Base-by-base conservation (phyloP, 768 basidiomycete species). In the Leccinellum albellum region DNA sequence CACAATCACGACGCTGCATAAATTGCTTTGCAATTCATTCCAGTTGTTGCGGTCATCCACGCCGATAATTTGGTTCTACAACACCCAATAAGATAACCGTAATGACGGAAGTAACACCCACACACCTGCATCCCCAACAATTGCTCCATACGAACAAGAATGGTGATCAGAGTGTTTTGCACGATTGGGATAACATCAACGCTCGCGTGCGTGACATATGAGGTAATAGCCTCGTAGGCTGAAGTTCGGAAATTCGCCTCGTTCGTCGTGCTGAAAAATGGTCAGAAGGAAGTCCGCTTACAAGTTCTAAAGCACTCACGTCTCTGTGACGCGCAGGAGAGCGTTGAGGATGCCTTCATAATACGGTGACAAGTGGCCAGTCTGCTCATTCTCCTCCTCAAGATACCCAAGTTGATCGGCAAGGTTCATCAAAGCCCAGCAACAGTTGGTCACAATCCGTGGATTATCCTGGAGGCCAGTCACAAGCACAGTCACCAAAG, bases 11-110 rank as follows among this genome's bases (percentile, higher is more conserved):
- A 97, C 90, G 62, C 88, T 86, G 71, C 94, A 97, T 64, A 98
- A 81, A 75, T 96, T 97, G 74, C 92, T 88, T 71, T 97, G 95
- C 24, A 99, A 80, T 70, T 99, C 96, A 68, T 97, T 97, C 94
- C 96, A 97, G 77, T 97, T 99, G 74, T 94, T 95, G 60, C 92
- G 87, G 68, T 99, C 97, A 73, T 99, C 97, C 17, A 87, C 79
- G 45, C 97, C 97, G 37, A 99, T 78, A 56, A 98, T 89, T 75
- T 98, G 95, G 71, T 90, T 92, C 85, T 95, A 65, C 14, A 35
- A 59, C 23, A 50, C 17, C 8, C 31, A 42, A 29, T 63, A 20
- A 62, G 47, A 52, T 5, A 21, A 44, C 20, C 1, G 21, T 32
- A 28, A 29, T 24, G 24, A 46, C 12, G 42, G 35, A 58, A 60